Evolutionary conservation across 148 eudicot species (phyloP), one percentile per base, ranked within the genome.

Genomic region (Diospyros kaki): DNA sequence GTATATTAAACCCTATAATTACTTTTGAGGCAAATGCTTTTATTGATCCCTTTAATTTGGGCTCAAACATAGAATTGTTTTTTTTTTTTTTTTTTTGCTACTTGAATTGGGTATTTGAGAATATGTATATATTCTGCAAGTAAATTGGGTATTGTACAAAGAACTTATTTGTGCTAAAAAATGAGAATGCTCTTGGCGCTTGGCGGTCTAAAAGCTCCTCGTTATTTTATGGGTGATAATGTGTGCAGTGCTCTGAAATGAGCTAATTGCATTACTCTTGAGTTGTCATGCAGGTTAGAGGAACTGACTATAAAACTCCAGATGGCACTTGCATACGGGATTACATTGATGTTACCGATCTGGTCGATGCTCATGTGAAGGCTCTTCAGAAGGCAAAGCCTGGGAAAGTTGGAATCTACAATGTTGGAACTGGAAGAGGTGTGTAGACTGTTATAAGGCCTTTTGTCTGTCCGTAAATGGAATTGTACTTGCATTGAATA

Each of bases 301-400:
- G 98, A 80, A 88, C 92, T 0, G 94, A 95, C 76, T 95, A 94
- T 79, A 92, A 92, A 69, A 95, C 97, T 48, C 15, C 78, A 6
- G 97, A 95, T 73, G 97, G 98, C 15, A 92, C 97, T 58, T 90
- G 98, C 80, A 79, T 92, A 68, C 82, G 97, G 14, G 98, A 95
- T 73, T 92, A 92, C 75, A 95, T 95, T 73, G 98, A 95, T 73
- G 97, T 95, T 66, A 95, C 96, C 0, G 98, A 95, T 84, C 83
- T 95, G 52, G 97, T 95, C 44, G 98, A 95, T 82, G 97, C 98
- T 75, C 98, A 95, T 55, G 98, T 95, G 12, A 95, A 92, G 80
- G 98, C 98, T 6, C 90, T 95, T 58, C 94, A 92, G 63, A 90
- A 88, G 82, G 94, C 98, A 46, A 79, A 53, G 64, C 91, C 94